Conservation (phyloP, 495 filamentous ascomycete species). For the Lepidopterella palustris region DNA sequence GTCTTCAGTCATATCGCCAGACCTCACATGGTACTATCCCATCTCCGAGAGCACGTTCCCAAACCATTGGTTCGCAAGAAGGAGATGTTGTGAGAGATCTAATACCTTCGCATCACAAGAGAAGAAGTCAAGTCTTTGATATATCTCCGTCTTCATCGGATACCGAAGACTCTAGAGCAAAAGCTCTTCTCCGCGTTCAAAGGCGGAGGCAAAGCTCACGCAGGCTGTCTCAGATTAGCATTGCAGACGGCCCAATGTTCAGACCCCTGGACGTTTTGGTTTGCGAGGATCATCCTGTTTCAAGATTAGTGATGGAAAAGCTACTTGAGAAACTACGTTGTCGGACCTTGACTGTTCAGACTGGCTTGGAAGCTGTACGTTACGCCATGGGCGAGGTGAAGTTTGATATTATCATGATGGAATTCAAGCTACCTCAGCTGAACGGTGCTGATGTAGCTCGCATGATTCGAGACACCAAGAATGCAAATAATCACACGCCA, state of each 20-base stretch:
- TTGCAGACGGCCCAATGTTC: slow-evolving; percentile 77
- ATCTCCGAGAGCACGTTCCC: slow-evolving; percentile 66
- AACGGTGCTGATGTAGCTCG: slow-evolving; percentile 92
- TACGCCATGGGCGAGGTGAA: slow-evolving; percentile 88
- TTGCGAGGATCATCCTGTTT: slow-evolving; percentile 98
- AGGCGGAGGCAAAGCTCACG: slow-evolving; percentile 84
- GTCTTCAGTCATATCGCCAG: slow-evolving; percentile 44
- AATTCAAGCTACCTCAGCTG: slow-evolving; percentile 88
- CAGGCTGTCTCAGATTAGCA: slow-evolving; percentile 79
- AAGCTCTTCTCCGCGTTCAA: slow-evolving; percentile 88
- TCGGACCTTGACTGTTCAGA: slow-evolving; percentile 84
- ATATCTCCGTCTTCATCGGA: slow-evolving; percentile 97
- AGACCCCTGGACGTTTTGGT: slow-evolving; percentile 89
- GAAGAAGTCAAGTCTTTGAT: slow-evolving; percentile 89
- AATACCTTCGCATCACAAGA: slow-evolving; percentile 70
- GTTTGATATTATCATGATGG: slow-evolving; percentile 96
- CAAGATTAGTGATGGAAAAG: slow-evolving; percentile 92
- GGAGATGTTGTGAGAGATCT: slow-evolving; percentile 71
- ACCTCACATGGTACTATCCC: slow-evolving; percentile 33
- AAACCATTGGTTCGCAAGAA: slow-evolving; percentile 93
- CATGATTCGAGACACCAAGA: slow-evolving; percentile 94
- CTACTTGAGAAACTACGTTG: slow-evolving; percentile 90
- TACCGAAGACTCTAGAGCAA: slow-evolving; percentile 87
- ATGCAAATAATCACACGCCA: slow-evolving; percentile 87
- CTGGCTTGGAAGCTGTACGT: slow-evolving; percentile 82